A percentile compares a stretch with the other conserved stretches of the same genome.
phyloP scores from a whole-genome alignment of 441 rosid species.

The Isatis lusitanica region DNA sequence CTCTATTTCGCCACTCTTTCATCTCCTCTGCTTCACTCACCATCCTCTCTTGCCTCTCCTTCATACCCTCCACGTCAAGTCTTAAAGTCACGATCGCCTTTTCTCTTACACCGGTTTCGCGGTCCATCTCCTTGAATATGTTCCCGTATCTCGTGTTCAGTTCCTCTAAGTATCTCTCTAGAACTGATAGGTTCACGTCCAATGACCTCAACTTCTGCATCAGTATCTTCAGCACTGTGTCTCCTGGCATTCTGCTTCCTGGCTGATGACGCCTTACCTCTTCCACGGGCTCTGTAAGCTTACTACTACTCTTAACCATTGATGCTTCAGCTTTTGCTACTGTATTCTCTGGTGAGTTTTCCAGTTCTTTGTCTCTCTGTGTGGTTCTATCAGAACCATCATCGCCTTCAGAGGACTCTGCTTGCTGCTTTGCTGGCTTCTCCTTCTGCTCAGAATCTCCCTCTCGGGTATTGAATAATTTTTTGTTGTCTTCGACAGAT shows the following conservation, averaged over 20 bases:
- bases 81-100: conserved; percentile 45
- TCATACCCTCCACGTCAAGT: conserved; percentile 51
- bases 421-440: conserved; percentile 38
- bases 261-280: conserved; percentile 82
- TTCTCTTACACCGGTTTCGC: conserved; percentile 60
- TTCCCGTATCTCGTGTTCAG: conserved; percentile 65
- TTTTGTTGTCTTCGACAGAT: conserved; percentile 54
- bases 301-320: conserved; percentile 30
- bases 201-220: conserved; percentile 89
- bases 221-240: conserved; percentile 81
- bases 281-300: conserved; percentile 50
- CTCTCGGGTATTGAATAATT: conserved; percentile 44
- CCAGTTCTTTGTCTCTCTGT: conserved; percentile 11
- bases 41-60: conserved; percentile 50
- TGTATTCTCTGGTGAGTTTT: conserved; percentile 7
- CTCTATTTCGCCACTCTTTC: conserved; percentile 69
- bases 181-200: conserved; percentile 75
- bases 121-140: conserved; percentile 71
- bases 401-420: conserved; percentile 36
- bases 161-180: conserved; percentile 86
- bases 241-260: conserved; percentile 90
- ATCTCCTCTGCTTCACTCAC: conserved; percentile 59
- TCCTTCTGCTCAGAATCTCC: conserved; percentile 48
- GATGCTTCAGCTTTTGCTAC: conserved; percentile 28
- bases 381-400: conserved; percentile 10